Evolutionary conservation across 306 rosid genomes (phyloP).

Genomic region (Gastrolobium villosum): DNA sequence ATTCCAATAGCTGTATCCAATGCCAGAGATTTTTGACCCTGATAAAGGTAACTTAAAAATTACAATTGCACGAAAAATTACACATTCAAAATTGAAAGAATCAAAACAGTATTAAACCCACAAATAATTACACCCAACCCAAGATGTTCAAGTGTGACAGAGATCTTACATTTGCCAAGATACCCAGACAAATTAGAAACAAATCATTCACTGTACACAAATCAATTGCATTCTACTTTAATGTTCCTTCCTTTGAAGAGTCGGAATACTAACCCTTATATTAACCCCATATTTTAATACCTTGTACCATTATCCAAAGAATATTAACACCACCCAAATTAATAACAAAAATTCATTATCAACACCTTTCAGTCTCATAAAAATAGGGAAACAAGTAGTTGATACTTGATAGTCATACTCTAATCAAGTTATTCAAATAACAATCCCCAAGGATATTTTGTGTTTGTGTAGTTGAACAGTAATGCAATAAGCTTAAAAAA

Average conservation of each 20-base stretch:
- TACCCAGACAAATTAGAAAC: slow-evolving; percentile 25
- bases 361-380: not conserved
- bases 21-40: slow-evolving; percentile 99
- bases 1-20: slow-evolving; percentile 99
- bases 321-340: slow-evolving; percentile 9
- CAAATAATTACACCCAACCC: slow-evolving; percentile 4
- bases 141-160: slow-evolving; percentile 18
- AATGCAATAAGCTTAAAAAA: too few relatives aligned
- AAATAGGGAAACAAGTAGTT: not conserved
- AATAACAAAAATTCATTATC: not conserved
- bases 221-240: slow-evolving; percentile 19
- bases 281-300: slow-evolving; percentile 16
- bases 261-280: slow-evolving; percentile 14
- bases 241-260: not conserved
- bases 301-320: not conserved
- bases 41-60: slow-evolving; percentile 43
- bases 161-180: slow-evolving; percentile 18
- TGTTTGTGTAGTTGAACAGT: too few relatives aligned
- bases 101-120: not conserved
- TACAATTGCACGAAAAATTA: not conserved
- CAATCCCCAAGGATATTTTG: too few relatives aligned
- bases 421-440: not conserved
- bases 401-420: not conserved
- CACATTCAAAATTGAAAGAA: slow-evolving; percentile 7
- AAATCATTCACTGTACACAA: slow-evolving; percentile 16